Conservation (phyloP, 1,139 yeast genomes). For the Meyerozyma sp. region DNA sequence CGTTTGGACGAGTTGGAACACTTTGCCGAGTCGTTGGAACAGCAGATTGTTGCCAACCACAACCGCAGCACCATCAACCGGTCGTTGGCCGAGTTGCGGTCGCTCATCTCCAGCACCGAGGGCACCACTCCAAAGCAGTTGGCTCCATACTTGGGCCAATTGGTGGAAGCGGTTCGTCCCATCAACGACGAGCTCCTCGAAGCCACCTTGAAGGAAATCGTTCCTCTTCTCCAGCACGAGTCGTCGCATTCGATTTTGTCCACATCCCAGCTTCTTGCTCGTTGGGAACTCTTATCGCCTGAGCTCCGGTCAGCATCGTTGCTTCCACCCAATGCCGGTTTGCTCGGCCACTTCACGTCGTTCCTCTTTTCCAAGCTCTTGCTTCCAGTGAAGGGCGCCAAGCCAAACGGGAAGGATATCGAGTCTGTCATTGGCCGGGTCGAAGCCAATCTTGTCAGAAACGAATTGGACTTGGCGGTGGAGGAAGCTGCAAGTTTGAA, state of each 20-base stretch:
- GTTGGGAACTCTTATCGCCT: constrained; percentile 75
- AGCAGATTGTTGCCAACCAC: constrained; percentile 51
- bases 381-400: constrained; percentile 53
- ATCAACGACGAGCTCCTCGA: constrained; percentile 39
- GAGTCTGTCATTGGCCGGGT: constrained; percentile 89
- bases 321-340: constrained; percentile 92
- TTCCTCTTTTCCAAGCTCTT: constrained; percentile 69
- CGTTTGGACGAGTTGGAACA: constrained; percentile 57
- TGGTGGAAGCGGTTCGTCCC: constrained; percentile 37
- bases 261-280: constrained; percentile 59
- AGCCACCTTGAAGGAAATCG: constrained; percentile 33
- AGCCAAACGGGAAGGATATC: constrained; percentile 70
- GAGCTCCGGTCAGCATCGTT: constrained; percentile 86
- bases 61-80: constrained; percentile 53
- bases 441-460: constrained; percentile 66
- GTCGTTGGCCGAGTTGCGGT: constrained; percentile 50
- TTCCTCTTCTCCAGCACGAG: constrained; percentile 39
- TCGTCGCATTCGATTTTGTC: constrained; percentile 58
- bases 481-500: constrained; percentile 86
- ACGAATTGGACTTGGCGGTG: constrained; percentile 81
- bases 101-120: constrained; percentile 19
- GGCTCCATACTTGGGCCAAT: constrained; percentile 42
- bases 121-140: constrained; percentile 27
- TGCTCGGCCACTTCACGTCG: constrained; percentile 86
- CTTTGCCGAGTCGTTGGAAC: constrained; percentile 54